Percentiles rank a stretch among this genome's conserved stretches.
These are phyloP conservation scores for Cardamine resedifolia DNA, from an alignment of 345 rosid species.

Conservation along the genomic window DNA sequence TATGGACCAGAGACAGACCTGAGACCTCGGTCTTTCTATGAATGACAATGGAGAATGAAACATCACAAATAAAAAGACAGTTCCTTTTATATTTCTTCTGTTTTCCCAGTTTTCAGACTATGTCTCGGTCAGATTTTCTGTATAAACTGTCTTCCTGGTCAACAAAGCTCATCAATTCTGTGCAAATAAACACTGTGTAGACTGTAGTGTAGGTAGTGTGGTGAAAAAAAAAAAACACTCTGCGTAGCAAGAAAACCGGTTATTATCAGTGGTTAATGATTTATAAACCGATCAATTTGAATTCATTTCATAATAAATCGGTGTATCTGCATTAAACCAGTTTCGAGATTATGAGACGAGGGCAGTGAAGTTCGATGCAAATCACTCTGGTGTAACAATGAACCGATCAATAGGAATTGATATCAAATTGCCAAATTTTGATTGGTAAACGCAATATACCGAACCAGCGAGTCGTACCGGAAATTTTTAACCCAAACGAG, in stretches of 20 bases:
- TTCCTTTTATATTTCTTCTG: not conserved
- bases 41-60: not conserved
- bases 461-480: constrained; percentile 1
- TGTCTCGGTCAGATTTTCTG: not conserved
- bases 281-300: not conserved
- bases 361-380: not conserved
- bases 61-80: not conserved
- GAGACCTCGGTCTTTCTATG: constrained; percentile 10
- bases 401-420: not conserved
- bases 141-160: not conserved
- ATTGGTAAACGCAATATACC: not conserved
- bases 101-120: not conserved
- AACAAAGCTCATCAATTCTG: not conserved
- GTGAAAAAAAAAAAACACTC: no score
- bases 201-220: no score
- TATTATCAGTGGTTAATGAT: not conserved
- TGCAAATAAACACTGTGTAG: not conserved
- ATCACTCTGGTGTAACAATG: not conserved
- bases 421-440: not conserved
- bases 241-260: not conserved
- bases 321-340: not conserved
- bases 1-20: not conserved
- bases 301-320: not conserved
- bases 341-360: no score
- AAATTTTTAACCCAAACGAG: not conserved